Base-by-base conservation (phyloP, 371 early-diverging fungal genomes). In the Nematocida ironsii region DNA sequence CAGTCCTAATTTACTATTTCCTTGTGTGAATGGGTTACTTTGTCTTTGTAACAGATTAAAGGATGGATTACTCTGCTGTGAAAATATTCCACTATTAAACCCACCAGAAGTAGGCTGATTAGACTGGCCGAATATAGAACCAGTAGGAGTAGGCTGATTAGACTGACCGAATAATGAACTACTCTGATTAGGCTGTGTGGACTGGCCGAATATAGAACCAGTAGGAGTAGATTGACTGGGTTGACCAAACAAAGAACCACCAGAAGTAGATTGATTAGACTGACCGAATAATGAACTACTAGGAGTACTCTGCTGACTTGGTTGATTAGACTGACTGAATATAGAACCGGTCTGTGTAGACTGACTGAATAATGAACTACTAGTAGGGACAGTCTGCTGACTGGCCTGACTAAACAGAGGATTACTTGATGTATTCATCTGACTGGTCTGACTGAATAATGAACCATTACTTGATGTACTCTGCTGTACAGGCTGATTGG, bases 41-140 rank as follows among this genome's bases (percentile, higher is more conserved):
- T 64, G 64, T 45, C 58, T 58, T 23, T 58, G 58, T 7, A 58
- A 23, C n/a, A 58, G 58, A 27, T 23, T 58, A 27, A 58, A 58
- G n/a, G 58, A 58, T 0, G n/a, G 9, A 58, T 58, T 58, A n/a
- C 23, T 9, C 11, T 9, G 23, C 58, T 58, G 58, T 18, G 52
- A 50, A 50, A 27, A 27, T 27, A 27, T 27, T 27, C 33, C 33
- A 27, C 33, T 27, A 2, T 27, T 27, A 27, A 27, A 27, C 1
- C 33, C 33, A 27, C 33, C 33, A 27, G 33, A 27, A 27, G 33
- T 27, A 27, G 33, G 2, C 33, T 27, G 33, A 1, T 0, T 1
- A 1, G 33, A 2, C 33, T 27, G 33, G 2, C 33, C 2, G 33
- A 27, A 27, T 27, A 27, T 27, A 27, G 33, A 27, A 27, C 33